Percentiles rank a stretch among this genome's conserved stretches.
These are phyloP conservation scores for Citrullus mucosospermus DNA, from an alignment of 306 rosid genomes.

Conservation along the genomic window DNA sequence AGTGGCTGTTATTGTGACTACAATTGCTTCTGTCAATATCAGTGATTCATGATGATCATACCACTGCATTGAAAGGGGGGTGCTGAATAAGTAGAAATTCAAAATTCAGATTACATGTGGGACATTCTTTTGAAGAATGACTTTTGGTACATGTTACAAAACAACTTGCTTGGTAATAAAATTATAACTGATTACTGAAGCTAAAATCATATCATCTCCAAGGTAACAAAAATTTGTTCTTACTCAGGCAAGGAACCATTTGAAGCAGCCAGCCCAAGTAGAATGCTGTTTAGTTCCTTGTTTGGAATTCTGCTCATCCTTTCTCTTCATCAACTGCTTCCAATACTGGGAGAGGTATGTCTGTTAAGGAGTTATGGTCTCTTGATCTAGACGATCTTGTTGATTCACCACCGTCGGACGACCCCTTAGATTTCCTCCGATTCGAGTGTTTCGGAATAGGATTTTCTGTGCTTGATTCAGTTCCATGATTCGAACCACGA, in stretches of 20 bases:
- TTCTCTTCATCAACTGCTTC: conserved; percentile 1
- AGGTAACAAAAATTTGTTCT: conserved; percentile 5
- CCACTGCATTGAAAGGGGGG: background rate
- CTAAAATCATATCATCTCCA: conserved; percentile 6
- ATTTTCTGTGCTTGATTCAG: conserved; percentile 22
- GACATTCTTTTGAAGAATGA: background rate
- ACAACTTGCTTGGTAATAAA: background rate
- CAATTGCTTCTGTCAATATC: background rate
- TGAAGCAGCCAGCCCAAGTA: background rate
- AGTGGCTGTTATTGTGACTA: conserved; percentile 1
- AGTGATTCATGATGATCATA: background rate
- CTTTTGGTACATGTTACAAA: background rate
- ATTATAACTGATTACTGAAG: conserved; percentile 2
- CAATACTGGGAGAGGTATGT: conserved; percentile 12
- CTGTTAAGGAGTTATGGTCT: conserved; percentile 35
- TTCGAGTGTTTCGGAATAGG: conserved; percentile 25
- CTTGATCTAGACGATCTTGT: conserved; percentile 32
- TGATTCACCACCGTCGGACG: conserved; percentile 31
- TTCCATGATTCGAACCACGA: conserved; percentile 20
- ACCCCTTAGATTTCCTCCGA: conserved; percentile 47
- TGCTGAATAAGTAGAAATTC: background rate
- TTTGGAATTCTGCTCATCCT: conserved; percentile 2
- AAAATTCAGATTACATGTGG: background rate
- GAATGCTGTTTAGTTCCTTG: background rate
- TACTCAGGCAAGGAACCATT: background rate